Evolutionary conservation across 139 green algal species (phyloP), one percentile per base, ranked within the genome.

Genomic region (Zygnema circumcarinatum): DNA sequence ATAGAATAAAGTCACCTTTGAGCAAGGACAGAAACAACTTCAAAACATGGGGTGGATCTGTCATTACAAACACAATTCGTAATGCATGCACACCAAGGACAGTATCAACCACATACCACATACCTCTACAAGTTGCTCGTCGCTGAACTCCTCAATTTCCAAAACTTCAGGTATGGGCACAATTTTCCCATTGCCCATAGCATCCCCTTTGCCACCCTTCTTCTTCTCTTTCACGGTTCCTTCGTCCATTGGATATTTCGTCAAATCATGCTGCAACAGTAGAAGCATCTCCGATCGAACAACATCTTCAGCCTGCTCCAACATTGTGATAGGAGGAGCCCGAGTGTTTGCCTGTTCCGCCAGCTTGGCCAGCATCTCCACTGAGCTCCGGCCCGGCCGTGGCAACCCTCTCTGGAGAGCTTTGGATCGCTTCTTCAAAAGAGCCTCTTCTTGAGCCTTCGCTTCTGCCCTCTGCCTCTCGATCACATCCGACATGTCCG

Each of bases 401-500:
- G 78, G 76, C 25, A 88, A 42, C 41, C 38, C 33, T 20, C 79
- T 88, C 41, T 88, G 76, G 35, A 88, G 38, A 35, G 53, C 76
- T 56, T 39, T 54, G 31, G 76, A 88, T 7, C 86, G 21, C 62
- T 90, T 90, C 31, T 74, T 53, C 38, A 90, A 38, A 38, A 90
- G 86, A 1, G 74, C 79, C 33, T 93, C 95, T 81, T 93, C 95
- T 31, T 80, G 87, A 62, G 93, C 94, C 3, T 90, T 91, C 39
- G 86, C 83, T 54, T 76, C 94, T 2, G 90, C 92, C 36, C 88
- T 83, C 72, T 82, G 84, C 25, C 94, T 90, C 22, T 84, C 92
- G 53, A 93, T 89, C 2, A 90, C 80, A 40, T 98, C 96, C 1
- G 94, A 96, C 2, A 94, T 94, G 81, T 98, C 96, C 89, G 96